Evolutionary conservation across 306 rosid genomes (phyloP), one percentile per base, ranked within the genome.

Genomic region (Nissolia schottii): DNA sequence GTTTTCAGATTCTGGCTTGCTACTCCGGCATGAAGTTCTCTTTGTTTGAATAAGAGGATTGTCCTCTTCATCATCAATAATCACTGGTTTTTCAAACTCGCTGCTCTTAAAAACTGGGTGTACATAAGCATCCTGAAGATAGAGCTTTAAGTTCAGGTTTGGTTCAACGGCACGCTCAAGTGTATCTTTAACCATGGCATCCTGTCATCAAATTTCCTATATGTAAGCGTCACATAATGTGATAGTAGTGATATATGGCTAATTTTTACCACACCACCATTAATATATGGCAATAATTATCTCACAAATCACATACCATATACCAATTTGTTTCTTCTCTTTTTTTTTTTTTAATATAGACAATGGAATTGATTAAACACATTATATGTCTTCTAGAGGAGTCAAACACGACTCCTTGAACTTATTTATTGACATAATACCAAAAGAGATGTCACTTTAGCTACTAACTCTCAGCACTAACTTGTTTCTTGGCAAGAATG

Each of bases 101-200:
- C 59, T 77, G 2, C 64, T 84, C 58, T 82, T 89, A 74, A 93
- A 93, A 34, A 79, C 88, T 32, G 98, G 97, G 73, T 93, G 97
- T 46, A 86, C 3, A 32, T 84, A 91, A 48, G 94, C 92, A 50
- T 93, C 89, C 48, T 83, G 83, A 35, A 93, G 87, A 77, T 89
- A 93, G 49, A 56, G 22, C 85, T 85, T 77, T 71, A 93, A 60
- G 80, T 93, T 88, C 49, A 91, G 76, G 76, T 57, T 89, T 63
- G 98, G 97, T 32, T 93, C 97, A 5, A 88, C 81, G 1, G 97
- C 92, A 22, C 76, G 55, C 71, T 93, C 96, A 24, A 93, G 86
- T 29, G 97, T 91, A 77, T 93, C 98, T 77, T 80, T 93, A 85
- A 93, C 91, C 97, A 89, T 86, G 14, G 98, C 97, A 29, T 93